A percentile compares a stretch with the other conserved stretches of the same genome.
Evolutionary conservation across 2,329 filamentous ascomycete species (phyloP).

Genomic region (Claviceps monticola): DNA sequence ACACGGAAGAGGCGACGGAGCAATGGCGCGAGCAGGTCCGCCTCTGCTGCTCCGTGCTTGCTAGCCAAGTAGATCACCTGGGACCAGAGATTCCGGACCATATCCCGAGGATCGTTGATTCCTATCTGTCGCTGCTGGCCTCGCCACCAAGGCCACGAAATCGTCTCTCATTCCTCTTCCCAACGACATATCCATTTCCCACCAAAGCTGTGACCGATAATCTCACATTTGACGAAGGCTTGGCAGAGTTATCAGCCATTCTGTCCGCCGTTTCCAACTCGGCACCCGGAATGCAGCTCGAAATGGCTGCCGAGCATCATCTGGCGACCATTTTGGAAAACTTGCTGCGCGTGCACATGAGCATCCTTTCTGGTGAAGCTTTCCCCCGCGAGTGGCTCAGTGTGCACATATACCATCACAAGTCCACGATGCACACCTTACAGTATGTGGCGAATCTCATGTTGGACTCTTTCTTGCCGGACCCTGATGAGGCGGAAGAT

Average conservation of each 20-base stretch:
- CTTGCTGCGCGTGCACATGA: conserved; percentile 72
- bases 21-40: conserved; percentile 91
- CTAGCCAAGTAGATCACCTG: conserved; percentile 67
- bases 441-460: conserved; percentile 71
- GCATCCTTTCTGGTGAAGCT: conserved; percentile 75
- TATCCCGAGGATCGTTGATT: conserved; percentile 80
- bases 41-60: conserved; percentile 82
- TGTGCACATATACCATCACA: conserved; percentile 84
- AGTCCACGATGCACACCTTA: conserved; percentile 72
- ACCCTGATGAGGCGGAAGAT: conserved; percentile 78
- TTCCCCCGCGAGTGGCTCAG: conserved; percentile 87
- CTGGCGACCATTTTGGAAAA: conserved; percentile 63
- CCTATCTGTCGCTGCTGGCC: conserved; percentile 64
- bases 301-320: conserved; percentile 59
- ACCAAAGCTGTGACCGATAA: conserved; percentile 50
- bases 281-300: conserved; percentile 56
- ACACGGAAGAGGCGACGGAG: conserved; percentile 55
- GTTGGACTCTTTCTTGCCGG: conserved; percentile 70
- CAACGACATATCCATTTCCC: conserved; percentile 79
- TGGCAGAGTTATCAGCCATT: conserved; percentile 80
- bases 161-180: conserved; percentile 77
- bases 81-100: conserved; percentile 76
- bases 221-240: conserved; percentile 62
- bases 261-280: conserved; percentile 70
- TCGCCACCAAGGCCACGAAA: conserved; percentile 39